Conservation (phyloP, 306 rosid species). For the Rubus idaeus region DNA sequence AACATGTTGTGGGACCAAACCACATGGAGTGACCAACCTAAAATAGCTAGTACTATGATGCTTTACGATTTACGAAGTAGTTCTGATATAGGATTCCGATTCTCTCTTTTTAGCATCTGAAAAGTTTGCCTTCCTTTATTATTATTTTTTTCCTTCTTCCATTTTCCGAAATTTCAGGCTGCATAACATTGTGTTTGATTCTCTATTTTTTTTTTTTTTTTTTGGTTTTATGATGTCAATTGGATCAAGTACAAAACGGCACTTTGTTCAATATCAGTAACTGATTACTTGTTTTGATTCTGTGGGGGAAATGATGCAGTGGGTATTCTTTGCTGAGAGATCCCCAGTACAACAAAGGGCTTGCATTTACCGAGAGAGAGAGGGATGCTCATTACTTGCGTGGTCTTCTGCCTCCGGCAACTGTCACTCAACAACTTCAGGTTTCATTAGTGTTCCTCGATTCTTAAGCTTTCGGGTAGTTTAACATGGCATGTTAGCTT, state of each 20-base stretch:
- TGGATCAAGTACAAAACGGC: not conserved
- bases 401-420: constrained; percentile 84
- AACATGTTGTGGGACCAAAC: not conserved
- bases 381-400: constrained; percentile 96
- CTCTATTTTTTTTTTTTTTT: not conserved
- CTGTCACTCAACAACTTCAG: constrained; percentile 76
- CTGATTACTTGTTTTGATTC: not conserved
- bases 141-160: not conserved
- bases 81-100: not conserved
- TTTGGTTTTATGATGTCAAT: not conserved
- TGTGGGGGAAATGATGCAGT: constrained; percentile 36
- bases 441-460: constrained; percentile 29
- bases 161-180: not conserved
- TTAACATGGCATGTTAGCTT: not conserved
- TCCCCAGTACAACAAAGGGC: constrained; percentile 95
- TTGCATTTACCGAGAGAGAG: constrained; percentile 84
- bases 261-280: not conserved
- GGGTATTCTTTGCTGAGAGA: constrained; percentile 89
- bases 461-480: not conserved
- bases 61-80: not conserved
- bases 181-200: not conserved
- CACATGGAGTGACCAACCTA: not conserved
- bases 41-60: not conserved
- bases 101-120: not conserved
- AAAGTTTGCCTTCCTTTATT: not conserved